Percentiles rank a stretch among this genome's conserved stretches.
Conservation (phyloP, 352 stramenopile genomes). For the Globisporangium rhizosaccharum region DNA sequence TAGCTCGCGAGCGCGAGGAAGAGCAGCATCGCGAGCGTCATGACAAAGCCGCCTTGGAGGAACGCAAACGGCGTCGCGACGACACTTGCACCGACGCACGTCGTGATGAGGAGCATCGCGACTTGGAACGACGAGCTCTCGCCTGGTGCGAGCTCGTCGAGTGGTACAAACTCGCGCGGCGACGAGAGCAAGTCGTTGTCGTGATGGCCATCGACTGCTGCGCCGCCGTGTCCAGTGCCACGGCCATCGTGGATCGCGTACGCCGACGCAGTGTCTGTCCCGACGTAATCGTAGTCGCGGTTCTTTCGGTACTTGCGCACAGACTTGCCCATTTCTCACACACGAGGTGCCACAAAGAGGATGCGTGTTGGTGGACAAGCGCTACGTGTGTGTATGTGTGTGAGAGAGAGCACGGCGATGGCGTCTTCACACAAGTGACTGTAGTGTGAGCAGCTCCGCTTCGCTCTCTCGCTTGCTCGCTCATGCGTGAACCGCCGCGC, state of each 20-base stretch:
- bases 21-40: slow-evolving; percentile 28
- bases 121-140: slow-evolving; percentile 26
- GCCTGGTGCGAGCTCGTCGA: slow-evolving; percentile 33
- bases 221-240: slow-evolving; percentile 8
- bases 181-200: slow-evolving; percentile 45
- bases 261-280: slow-evolving; percentile 18
- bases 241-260: slow-evolving; percentile 37
- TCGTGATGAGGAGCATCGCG: slow-evolving; percentile 26
- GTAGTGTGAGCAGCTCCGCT: no score
- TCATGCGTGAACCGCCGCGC: no score
- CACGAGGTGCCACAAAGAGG: no score
- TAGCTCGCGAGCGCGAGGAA: slow-evolving; percentile 30
- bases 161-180: slow-evolving; percentile 34
- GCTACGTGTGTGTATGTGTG: background rate
- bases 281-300: slow-evolving; percentile 24
- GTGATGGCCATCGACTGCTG: background rate
- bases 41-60: slow-evolving; percentile 37
- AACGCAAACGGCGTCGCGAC: slow-evolving; percentile 37
- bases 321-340: slow-evolving; percentile 27
- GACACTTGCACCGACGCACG: slow-evolving; percentile 29
- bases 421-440: background rate
- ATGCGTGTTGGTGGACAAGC: no score
- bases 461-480: no score
- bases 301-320: slow-evolving; percentile 33
- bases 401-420: background rate